Evolutionary conservation across 148 eudicot species (phyloP), one percentile per base, ranked within the genome.

Genomic region (Camellia sinensis): DNA sequence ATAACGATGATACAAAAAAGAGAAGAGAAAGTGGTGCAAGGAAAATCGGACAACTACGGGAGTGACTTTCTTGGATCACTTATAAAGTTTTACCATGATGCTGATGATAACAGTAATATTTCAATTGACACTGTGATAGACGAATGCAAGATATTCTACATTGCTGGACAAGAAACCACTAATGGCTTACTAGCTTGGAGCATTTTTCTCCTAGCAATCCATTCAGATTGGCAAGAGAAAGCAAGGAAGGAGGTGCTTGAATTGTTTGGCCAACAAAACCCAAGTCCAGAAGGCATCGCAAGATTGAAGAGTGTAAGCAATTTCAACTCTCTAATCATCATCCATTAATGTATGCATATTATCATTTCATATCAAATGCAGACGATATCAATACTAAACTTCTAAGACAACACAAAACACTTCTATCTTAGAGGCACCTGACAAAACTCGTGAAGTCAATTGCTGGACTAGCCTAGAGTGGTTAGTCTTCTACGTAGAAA

Each of bases 181-280:
- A 75, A 19, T 1, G 19, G 66, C 67, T 1, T 75, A 6, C 29
- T 75, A 3, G 3, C 67, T 3, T 75, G 78, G 78, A 44, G 9
- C 4, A 9, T 14, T 14, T 21, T 75, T 37, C 67, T 75, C 46
- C 52, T 75, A 4, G 78, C 67, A 18, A 60, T n/a, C 7, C 53
- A 75, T 53, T 5, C 67, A 40, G 78, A 75, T 37, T 75, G 78
- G 78, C 78, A 76, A 76, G 78, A 76, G 2, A 76, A 76, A 13
- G 78, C 68, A 3, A 76, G 78, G 15, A 44, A 43, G 19, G 78
- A 76, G 19, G 78, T 76, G 37, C 37, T 45, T 54, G 78, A 76
- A 45, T 22, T 13, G 1, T 76, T 62, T 6, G 69, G 78, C 68
- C 69, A 13, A 5, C 17, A 45, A 64, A 62, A 18, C 11, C 78